These are phyloP conservation scores for Cylindrotheca closterium DNA, from an alignment of 108 stramenopile genomes.

Conservation along the genomic window DNA sequence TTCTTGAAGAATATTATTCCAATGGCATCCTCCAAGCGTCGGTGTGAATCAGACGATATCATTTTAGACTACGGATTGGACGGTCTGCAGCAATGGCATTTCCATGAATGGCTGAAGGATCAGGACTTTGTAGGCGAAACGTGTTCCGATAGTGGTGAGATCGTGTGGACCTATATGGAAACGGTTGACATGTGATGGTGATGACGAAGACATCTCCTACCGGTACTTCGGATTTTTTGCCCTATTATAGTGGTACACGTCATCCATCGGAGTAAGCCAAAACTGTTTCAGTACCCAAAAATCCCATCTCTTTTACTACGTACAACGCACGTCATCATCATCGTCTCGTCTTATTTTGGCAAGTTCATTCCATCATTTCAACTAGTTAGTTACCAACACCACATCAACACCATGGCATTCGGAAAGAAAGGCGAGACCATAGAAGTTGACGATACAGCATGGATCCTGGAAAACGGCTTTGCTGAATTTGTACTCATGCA, in stretches of 20 bases:
- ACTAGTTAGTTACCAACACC: too few species aligned
- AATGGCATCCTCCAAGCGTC: background rate
- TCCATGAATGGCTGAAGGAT: background rate
- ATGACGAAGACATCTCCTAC: background rate
- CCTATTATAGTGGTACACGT: too few species aligned
- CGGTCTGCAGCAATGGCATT: background rate
- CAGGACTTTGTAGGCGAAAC: background rate
- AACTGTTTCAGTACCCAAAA: too few species aligned
- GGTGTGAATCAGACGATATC: background rate
- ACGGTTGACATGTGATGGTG: background rate
- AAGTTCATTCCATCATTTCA: too few species aligned
- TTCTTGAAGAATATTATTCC: background rate
- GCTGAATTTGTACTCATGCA: slow-evolving; percentile 74
- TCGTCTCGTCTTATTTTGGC: too few species aligned
- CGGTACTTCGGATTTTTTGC: too few species aligned
- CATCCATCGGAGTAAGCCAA: too few species aligned
- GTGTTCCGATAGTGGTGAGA: background rate
- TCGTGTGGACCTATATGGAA: background rate
- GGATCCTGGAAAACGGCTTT: slow-evolving; percentile 75
- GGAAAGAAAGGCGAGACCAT: slow-evolving; percentile 5
- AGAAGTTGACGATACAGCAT: slow-evolving; percentile 60
- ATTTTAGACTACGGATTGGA: background rate
- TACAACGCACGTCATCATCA: too few species aligned
- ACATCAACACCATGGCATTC: slow-evolving; percentile 9
- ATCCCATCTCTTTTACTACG: too few species aligned